A percentile compares a stretch with the other conserved stretches of the same genome.
Conservation (phyloP, 768 basidiomycete species). For the Leccinum broughii region DNA sequence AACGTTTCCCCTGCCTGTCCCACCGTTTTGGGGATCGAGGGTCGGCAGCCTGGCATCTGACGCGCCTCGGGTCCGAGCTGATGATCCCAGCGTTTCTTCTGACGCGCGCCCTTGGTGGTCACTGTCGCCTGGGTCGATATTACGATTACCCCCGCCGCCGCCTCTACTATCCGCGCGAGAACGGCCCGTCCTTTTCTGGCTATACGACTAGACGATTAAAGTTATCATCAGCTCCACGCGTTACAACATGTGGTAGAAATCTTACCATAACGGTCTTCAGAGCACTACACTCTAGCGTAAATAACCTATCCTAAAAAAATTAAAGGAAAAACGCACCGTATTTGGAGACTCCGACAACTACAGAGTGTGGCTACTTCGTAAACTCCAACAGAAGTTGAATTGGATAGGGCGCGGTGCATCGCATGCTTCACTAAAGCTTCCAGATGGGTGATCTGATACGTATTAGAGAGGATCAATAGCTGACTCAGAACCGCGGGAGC, state of each 20-base stretch:
- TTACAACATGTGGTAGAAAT: constrained; percentile 4
- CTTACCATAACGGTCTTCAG: constrained; percentile 83
- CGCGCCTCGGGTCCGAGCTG: constrained; percentile 58
- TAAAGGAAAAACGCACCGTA: constrained; percentile 56
- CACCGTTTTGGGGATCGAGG: constrained; percentile 29
- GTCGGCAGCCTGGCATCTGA: constrained; percentile 56
- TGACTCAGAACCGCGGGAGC: constrained; percentile 87
- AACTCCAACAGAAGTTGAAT: constrained; percentile 84
- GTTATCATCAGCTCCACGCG: constrained; percentile 16
- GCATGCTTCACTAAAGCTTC: constrained; percentile 86
- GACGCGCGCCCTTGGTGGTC: constrained; percentile 36
- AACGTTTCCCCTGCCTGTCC: constrained; percentile 20
- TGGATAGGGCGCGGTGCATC: constrained; percentile 86
- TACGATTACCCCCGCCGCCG: constrained; percentile 41
- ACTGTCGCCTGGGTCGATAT: constrained; percentile 37
- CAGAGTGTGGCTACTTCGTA: constrained; percentile 95
- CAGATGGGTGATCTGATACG: constrained; percentile 77
- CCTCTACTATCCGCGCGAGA: constrained; percentile 50
- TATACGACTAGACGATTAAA: constrained; percentile 59
- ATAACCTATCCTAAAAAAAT: constrained; percentile 15
- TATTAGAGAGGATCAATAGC: constrained; percentile 78
- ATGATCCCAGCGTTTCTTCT: constrained; percentile 35
- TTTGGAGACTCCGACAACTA: constrained; percentile 85
- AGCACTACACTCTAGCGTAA: constrained; percentile 45
- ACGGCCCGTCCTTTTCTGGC: constrained; percentile 66